Evolutionary conservation across 1,139 yeast species (phyloP).

Genomic region (Magnusiomyces suaveolens): DNA sequence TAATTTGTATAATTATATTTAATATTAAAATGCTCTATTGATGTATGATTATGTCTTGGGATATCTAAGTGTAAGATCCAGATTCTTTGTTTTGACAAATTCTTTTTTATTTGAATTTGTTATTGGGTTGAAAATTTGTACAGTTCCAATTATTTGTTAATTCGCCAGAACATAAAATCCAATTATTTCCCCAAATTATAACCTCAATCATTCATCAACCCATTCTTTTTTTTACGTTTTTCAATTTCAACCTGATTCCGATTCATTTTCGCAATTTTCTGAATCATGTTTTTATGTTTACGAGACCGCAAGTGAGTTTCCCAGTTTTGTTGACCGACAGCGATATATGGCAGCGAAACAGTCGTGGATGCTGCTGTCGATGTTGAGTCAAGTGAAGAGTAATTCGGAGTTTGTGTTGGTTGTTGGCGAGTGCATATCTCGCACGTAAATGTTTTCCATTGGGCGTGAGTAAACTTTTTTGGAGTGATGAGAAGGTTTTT

Average conservation of each 20-base stretch:
- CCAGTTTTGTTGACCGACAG: constrained; percentile 71
- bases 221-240: background rate
- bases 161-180: too few relatives aligned
- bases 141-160: too few relatives aligned
- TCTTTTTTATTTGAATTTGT: too few relatives aligned
- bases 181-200: too few relatives aligned
- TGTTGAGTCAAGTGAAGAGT: background rate
- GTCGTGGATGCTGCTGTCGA: constrained; percentile 28
- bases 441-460: constrained; percentile 69
- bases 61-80: too few relatives aligned
- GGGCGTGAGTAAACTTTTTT: constrained; percentile 21
- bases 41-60: too few relatives aligned
- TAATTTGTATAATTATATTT: too few relatives aligned
- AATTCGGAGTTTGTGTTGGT: background rate
- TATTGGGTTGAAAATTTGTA: too few relatives aligned
- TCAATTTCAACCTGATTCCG: constrained; percentile 10
- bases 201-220: too few relatives aligned
- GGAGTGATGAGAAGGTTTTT: constrained; percentile 28
- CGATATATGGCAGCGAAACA: constrained; percentile 41
- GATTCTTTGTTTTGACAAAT: too few relatives aligned
- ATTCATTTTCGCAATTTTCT: constrained; percentile 7
- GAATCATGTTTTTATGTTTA: constrained; percentile 29
- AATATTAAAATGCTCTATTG: too few relatives aligned
- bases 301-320: constrained; percentile 53
- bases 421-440: constrained; percentile 40